Conservation (phyloP, 75 land plant genomes). For the Larix kaempferi region DNA sequence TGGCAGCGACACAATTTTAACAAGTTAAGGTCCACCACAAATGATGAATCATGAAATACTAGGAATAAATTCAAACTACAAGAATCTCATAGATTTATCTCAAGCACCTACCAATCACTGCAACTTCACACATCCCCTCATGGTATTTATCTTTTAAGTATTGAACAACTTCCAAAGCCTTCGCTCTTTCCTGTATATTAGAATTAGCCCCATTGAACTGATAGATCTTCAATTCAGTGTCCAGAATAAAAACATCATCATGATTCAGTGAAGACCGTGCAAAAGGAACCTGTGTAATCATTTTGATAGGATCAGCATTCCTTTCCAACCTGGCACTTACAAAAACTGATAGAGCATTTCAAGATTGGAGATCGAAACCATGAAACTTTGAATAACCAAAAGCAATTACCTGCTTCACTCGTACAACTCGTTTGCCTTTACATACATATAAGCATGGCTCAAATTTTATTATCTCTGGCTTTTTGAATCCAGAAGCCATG, state of each 20-base stretch:
- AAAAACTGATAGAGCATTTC: not conserved
- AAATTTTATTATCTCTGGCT: slow-evolving; percentile 13
- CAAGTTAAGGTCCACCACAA: not conserved
- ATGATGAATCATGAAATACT: slow-evolving; percentile 44
- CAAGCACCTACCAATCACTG: slow-evolving; percentile 63
- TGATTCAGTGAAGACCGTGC: slow-evolving; percentile 85
- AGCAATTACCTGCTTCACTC: slow-evolving; percentile 15
- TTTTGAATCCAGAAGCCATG: slow-evolving; percentile 28
- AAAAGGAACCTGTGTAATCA: slow-evolving; percentile 74
- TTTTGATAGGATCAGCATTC: not conserved
- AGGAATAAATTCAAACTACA: not conserved
- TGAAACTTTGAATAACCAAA: not conserved
- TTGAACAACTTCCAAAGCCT: slow-evolving; percentile 87
- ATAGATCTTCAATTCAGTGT: slow-evolving; percentile 74
- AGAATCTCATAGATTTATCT: slow-evolving; percentile 49
- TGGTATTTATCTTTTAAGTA: slow-evolving; percentile 82
- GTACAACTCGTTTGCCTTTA: slow-evolving; percentile 43
- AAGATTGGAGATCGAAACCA: not conserved
- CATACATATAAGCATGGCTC: slow-evolving; percentile 35
- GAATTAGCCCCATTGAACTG: slow-evolving; percentile 84
- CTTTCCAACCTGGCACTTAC: slow-evolving; percentile 14
- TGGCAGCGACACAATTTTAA: slow-evolving; percentile 66
- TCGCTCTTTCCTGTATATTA: slow-evolving; percentile 81
- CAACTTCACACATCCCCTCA: slow-evolving; percentile 67
- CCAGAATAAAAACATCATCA: slow-evolving; percentile 86